Evolutionary conservation across 2,329 filamentous ascomycete species (phyloP).

Genomic region (Exophiala oligosperma): DNA sequence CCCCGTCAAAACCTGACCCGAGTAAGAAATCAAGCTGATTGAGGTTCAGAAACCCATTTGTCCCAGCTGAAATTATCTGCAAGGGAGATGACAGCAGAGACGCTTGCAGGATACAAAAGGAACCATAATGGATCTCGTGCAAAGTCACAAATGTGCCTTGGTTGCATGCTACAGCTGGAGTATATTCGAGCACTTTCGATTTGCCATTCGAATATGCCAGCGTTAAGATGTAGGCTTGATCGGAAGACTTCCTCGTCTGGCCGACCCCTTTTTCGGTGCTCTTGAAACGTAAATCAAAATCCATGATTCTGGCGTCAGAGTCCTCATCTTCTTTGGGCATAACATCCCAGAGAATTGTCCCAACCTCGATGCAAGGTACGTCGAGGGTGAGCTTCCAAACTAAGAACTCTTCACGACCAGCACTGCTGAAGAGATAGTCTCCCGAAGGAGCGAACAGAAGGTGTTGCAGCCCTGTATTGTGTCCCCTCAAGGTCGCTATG

Average conservation of each 20-base stretch:
- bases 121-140: constrained; percentile 17
- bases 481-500: constrained; percentile 63
- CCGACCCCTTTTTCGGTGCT: neutral
- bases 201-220: constrained; percentile 84
- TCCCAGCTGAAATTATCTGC: constrained; percentile 51
- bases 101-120: constrained; percentile 25
- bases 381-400: constrained; percentile 67
- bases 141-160: constrained; percentile 16
- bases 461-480: constrained; percentile 80
- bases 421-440: constrained; percentile 77
- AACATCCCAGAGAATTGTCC: constrained; percentile 53
- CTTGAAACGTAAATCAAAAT: constrained; percentile 61
- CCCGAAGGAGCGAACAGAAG: constrained; percentile 70
- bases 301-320: constrained; percentile 75
- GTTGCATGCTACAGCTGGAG: constrained; percentile 14
- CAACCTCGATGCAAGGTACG: constrained; percentile 55
- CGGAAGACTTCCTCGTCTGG: neutral
- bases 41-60: constrained; percentile 73
- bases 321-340: constrained; percentile 51
- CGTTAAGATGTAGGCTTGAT: constrained; percentile 46
- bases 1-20: neutral
- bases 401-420: constrained; percentile 84
- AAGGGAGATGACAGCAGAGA: constrained; percentile 41
- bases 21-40: constrained; percentile 40
- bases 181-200: constrained; percentile 57